Conservation (phyloP, 148 eudicot genomes). For the Persicaria tinctoria region DNA sequence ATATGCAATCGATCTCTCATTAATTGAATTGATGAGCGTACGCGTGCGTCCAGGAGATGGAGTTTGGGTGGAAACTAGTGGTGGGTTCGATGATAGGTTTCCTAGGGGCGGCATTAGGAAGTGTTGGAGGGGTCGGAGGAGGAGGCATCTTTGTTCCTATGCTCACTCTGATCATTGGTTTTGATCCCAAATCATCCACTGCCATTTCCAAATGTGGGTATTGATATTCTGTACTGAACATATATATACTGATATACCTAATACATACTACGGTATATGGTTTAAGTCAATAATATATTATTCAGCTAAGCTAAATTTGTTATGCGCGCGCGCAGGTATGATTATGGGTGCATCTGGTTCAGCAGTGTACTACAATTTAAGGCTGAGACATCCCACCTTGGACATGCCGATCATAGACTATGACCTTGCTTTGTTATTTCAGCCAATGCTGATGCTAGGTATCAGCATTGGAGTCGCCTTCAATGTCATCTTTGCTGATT, state of each 20-base stretch:
- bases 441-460: slow-evolving; percentile 98
- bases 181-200: slow-evolving; percentile 97
- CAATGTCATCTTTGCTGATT: slow-evolving; percentile 88
- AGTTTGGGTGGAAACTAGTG: slow-evolving; percentile 66
- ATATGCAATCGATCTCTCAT: too few species aligned
- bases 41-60: slow-evolving; percentile 39
- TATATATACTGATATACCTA: too few species aligned
- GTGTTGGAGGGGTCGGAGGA: slow-evolving; percentile 96
- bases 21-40: too few species aligned
- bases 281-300: too few species aligned
- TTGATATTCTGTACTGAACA: background rate
- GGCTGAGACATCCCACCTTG: slow-evolving; percentile 83
- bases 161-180: slow-evolving; percentile 81
- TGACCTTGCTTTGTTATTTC: slow-evolving; percentile 86
- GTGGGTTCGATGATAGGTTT: slow-evolving; percentile 79
- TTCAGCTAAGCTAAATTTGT: background rate
- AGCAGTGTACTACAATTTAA: slow-evolving; percentile 90
- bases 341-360: slow-evolving; percentile 97
- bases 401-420: slow-evolving; percentile 89
- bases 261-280: background rate
- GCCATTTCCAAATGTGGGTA: slow-evolving; percentile 84
- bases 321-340: slow-evolving; percentile 49
- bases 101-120: slow-evolving; percentile 86
- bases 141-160: slow-evolving; percentile 97
- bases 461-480: slow-evolving; percentile 89